These are phyloP conservation scores for Pholiota molesta DNA, from an alignment of 768 basidiomycete genomes.

Conservation along the genomic window DNA sequence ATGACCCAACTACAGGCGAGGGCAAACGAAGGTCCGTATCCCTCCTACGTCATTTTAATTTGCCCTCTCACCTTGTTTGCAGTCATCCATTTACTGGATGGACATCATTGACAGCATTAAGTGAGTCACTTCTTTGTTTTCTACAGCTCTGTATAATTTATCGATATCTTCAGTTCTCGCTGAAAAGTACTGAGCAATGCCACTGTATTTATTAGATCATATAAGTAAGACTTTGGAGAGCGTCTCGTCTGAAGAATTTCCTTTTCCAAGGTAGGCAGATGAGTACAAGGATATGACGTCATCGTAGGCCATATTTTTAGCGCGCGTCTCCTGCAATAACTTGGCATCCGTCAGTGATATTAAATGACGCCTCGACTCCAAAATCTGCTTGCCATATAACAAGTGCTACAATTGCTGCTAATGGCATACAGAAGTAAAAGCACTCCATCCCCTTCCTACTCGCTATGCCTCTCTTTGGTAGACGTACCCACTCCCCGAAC, in stretches of 20 bases:
- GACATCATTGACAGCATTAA: constrained; percentile 88
- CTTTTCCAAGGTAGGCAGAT: not conserved
- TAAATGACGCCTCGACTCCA: not conserved
- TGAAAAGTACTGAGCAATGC: constrained; percentile 32
- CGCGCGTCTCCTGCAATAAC: not conserved
- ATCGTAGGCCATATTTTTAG: not conserved
- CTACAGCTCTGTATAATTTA: not conserved
- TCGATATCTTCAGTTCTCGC: constrained; percentile 29
- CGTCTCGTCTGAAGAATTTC: not conserved
- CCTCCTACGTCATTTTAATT: constrained; percentile 3
- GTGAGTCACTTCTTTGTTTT: constrained; percentile 50
- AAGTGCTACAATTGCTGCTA: not conserved
- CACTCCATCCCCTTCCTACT: not conserved
- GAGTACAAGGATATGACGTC: not conserved
- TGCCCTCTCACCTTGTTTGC: constrained; percentile 12
- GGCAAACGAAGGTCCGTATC: constrained; percentile 73
- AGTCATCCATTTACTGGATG: constrained; percentile 98
- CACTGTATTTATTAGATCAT: constrained; percentile 9
- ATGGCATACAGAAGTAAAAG: not conserved
- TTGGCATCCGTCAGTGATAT: not conserved
- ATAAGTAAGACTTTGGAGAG: not conserved
- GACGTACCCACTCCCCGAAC: constrained; percentile 14
- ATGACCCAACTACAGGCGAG: constrained; percentile 81
- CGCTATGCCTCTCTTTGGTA: constrained; percentile 21
- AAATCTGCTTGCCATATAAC: not conserved